phyloP scores from a whole-genome alignment of 306 rosid species.

The Inga leiocalycina region DNA sequence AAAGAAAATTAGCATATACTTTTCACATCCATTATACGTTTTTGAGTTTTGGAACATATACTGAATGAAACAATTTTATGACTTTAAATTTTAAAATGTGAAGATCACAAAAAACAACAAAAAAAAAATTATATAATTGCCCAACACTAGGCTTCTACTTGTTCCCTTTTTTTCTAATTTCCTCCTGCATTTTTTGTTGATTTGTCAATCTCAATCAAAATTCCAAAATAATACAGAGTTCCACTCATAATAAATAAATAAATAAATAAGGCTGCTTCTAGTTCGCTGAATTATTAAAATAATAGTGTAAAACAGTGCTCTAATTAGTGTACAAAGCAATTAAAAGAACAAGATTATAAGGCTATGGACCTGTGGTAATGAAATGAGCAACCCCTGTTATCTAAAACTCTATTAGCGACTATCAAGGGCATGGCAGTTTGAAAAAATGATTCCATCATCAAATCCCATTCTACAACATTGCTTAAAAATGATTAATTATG shows the following conservation, averaged over 20 bases:
- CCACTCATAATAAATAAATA: background rate
- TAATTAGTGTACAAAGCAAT: background rate
- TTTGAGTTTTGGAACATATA: no score
- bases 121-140: no score
- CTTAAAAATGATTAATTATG: slow-evolving; percentile 19
- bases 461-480: slow-evolving; percentile 35
- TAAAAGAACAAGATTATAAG: background rate
- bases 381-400: slow-evolving; percentile 2
- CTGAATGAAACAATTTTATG: no score
- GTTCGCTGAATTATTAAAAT: background rate
- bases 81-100: no score
- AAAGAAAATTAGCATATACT: no score
- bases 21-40: no score
- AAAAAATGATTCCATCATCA: slow-evolving; percentile 29
- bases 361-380: slow-evolving; percentile 9
- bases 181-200: background rate
- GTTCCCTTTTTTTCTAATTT: no score
- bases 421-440: slow-evolving; percentile 25
- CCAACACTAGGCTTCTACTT: background rate
- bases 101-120: no score
- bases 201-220: background rate
- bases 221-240: background rate
- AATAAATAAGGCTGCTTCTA: background rate
- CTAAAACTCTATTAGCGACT: slow-evolving; percentile 13
- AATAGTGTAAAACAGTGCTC: background rate